A percentile compares a stretch with the other conserved stretches of the same genome.
Evolutionary conservation across 192 early-diverging fungal species (phyloP).

Genomic region (Backusella tarrabulga): DNA sequence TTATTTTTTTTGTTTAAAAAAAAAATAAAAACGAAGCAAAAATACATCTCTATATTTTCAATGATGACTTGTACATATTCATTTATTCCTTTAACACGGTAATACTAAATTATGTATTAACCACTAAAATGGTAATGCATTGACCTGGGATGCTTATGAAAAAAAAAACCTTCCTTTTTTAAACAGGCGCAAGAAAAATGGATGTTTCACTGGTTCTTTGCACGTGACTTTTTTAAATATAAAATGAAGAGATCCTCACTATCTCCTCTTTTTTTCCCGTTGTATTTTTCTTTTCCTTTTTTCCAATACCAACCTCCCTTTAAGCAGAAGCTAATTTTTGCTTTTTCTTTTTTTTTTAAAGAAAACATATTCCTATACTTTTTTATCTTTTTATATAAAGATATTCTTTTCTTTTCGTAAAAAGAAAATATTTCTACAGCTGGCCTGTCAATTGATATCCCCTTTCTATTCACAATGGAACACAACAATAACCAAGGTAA

Average conservation of each 20-base stretch:
- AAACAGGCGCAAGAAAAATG: not conserved
- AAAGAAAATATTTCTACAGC: slow-evolving; percentile 4
- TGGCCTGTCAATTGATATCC: slow-evolving; percentile 9
- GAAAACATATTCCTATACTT: not conserved
- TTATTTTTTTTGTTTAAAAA: not conserved
- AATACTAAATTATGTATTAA: not conserved
- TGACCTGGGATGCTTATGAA: not conserved
- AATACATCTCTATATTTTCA: not conserved
- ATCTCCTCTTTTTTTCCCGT: slow-evolving; percentile 1
- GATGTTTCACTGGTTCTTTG: not conserved
- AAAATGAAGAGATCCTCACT: not conserved
- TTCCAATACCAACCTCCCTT: not conserved
- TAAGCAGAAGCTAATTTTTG: not conserved
- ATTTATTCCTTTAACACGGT: not conserved
- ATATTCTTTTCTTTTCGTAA: not conserved
- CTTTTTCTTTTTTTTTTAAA: not conserved
- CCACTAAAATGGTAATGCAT: not conserved
- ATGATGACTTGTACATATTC: not conserved
- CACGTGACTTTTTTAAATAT: slow-evolving; percentile 7
- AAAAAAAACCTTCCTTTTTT: not conserved
- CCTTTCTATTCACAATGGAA: not conserved
- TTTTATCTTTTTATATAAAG: slow-evolving; percentile 1
- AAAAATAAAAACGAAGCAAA: not conserved
- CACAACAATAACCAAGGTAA: slow-evolving; percentile 2
- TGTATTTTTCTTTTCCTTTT: slow-evolving; percentile 6